Percentiles rank a stretch among this genome's conserved stretches.
Conservation (phyloP, 768 basidiomycete species). For the Obba rivulosa region DNA sequence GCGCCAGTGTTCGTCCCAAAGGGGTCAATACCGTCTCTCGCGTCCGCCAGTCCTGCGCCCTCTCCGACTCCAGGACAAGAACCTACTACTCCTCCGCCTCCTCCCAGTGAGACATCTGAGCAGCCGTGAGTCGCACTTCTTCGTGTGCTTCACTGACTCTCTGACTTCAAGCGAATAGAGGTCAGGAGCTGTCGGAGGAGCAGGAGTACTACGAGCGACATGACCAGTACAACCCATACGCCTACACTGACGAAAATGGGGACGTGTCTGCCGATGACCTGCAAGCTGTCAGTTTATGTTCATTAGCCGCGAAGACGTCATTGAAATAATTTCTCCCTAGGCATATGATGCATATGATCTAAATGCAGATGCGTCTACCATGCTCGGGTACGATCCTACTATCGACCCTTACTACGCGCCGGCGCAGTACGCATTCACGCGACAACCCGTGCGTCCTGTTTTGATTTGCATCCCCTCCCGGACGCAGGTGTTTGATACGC, state of each 20-base stretch:
- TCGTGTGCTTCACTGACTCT: slow-evolving; percentile 1
- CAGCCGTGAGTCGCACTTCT: slow-evolving; percentile 3
- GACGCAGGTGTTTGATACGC: not conserved
- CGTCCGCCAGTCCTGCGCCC: slow-evolving; percentile 12
- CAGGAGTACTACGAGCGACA: slow-evolving; percentile 16
- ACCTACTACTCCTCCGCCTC: not conserved
- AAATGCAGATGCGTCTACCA: slow-evolving; percentile 4
- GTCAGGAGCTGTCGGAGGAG: slow-evolving; percentile 1
- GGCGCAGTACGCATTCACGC: slow-evolving; percentile 19
- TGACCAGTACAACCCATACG: slow-evolving; percentile 26
- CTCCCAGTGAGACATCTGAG: slow-evolving; percentile 10
- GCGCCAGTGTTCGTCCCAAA: slow-evolving; percentile 86
- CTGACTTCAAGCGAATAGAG: not conserved
- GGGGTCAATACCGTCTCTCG: slow-evolving; percentile 20
- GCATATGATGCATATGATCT: slow-evolving; percentile 13
- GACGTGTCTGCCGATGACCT: slow-evolving; percentile 24
- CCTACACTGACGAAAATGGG: slow-evolving; percentile 17
- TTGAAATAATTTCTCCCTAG: not conserved
- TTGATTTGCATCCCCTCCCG: slow-evolving; percentile 26
- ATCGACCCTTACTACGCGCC: slow-evolving; percentile 24
- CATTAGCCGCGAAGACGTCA: not conserved
- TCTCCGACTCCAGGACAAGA: slow-evolving; percentile 9
- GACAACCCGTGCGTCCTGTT: slow-evolving; percentile 25
- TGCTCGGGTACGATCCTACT: slow-evolving; percentile 18
- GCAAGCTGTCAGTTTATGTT: slow-evolving; percentile 23